Evolutionary conservation across 2,329 filamentous ascomycete genomes (phyloP).

Genomic region (Catunica adiposa): DNA sequence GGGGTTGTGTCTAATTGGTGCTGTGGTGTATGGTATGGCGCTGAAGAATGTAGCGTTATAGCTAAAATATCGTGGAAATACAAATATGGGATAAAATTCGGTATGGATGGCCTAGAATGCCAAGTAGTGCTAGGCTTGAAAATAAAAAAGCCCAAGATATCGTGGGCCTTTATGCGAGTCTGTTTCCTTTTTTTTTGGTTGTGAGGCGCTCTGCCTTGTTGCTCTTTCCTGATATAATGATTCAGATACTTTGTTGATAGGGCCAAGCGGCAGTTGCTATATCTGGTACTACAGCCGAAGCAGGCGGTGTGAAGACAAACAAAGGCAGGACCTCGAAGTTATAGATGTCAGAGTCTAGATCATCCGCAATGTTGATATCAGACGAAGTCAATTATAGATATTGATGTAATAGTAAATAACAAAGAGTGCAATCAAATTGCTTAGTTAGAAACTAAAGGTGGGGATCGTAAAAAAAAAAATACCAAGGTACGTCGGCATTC

Average conservation of each 20-base stretch:
- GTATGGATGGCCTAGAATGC: background rate
- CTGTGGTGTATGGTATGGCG: background rate
- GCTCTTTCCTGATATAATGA: slow-evolving; percentile 3
- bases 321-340: background rate
- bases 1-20: background rate
- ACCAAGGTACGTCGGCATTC: background rate
- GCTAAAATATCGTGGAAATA: background rate
- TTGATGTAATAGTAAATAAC: background rate
- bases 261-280: background rate
- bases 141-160: too few species aligned
- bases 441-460: background rate
- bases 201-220: background rate
- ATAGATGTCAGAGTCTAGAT: too few species aligned
- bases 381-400: too few species aligned
- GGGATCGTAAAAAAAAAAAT: background rate
- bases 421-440: background rate
- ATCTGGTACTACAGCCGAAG: background rate
- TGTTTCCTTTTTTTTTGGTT: background rate
- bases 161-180: too few species aligned
- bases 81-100: background rate
- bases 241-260: background rate
- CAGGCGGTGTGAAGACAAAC: background rate
- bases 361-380: background rate
- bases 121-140: background rate
- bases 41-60: background rate